phyloP scores from a whole-genome alignment of 2,329 filamentous ascomycete genomes.

The Aspergillus amoenus region DNA sequence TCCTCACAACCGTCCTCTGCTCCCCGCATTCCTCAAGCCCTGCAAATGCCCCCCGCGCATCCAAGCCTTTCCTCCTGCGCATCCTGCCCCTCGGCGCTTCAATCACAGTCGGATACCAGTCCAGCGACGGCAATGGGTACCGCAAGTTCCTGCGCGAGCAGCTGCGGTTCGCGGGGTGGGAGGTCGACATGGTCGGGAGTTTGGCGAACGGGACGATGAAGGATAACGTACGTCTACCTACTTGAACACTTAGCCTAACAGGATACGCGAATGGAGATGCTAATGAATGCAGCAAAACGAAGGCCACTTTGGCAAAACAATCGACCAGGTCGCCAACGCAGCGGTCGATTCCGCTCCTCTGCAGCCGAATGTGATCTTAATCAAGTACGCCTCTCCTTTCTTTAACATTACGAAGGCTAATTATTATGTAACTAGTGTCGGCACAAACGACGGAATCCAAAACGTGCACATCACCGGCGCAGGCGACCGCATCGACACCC shows the following conservation, averaged over 20 bases:
- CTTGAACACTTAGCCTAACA: no score
- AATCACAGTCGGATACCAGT: constrained; percentile 37
- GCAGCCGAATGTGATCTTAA: constrained; percentile 29
- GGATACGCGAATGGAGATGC: no score
- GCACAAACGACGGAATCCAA: constrained; percentile 35
- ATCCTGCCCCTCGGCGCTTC: constrained; percentile 36
- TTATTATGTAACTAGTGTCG: constrained; percentile 14
- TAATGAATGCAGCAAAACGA: no score
- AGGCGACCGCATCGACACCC: constrained; percentile 23
- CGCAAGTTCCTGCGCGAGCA: constrained; percentile 36
- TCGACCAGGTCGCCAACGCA: constrained; percentile 20
- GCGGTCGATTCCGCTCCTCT: constrained; percentile 9
- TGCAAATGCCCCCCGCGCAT: background rate
- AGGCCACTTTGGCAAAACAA: constrained; percentile 23
- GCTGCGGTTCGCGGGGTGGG: constrained; percentile 29
- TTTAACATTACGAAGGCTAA: no score
- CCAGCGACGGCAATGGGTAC: constrained; percentile 40
- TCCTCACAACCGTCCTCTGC: background rate
- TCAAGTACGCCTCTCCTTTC: constrained; percentile 21
- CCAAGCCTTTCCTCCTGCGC: constrained; percentile 6
- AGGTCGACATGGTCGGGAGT: constrained; percentile 31
- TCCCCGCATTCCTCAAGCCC: background rate
- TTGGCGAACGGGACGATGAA: constrained; percentile 24
- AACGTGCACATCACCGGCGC: constrained; percentile 20
- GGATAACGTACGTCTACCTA: constrained; percentile 28